Percentiles rank a stretch among this genome's conserved stretches.
phyloP scores from a whole-genome alignment of 2,329 filamentous ascomycete genomes.

The Coniochaeta prunicola region DNA sequence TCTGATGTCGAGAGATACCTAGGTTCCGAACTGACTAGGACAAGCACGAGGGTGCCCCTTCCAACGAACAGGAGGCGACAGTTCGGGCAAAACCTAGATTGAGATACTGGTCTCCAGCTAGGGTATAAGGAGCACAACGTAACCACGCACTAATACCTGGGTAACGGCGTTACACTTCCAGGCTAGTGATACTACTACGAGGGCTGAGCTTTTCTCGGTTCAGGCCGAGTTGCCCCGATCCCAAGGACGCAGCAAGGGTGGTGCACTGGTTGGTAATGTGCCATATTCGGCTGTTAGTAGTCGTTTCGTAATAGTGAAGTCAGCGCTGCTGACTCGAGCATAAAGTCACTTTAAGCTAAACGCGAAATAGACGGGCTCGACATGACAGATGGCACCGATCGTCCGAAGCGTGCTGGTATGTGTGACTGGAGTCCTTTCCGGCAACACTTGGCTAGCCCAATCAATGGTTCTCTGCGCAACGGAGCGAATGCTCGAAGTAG shows the following conservation, averaged over 20 bases:
- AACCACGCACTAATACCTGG: not conserved
- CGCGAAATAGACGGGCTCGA: too few species aligned
- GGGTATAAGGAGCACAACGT: not conserved
- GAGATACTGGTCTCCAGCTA: not conserved
- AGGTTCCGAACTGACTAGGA: not conserved
- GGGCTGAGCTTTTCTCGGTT: slow-evolving; percentile 13
- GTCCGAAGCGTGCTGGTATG: too few species aligned
- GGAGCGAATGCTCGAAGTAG: too few species aligned
- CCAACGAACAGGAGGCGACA: not conserved
- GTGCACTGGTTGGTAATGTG: not conserved
- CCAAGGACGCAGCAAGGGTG: not conserved
- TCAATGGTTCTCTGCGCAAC: too few species aligned
- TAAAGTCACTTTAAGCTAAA: too few species aligned
- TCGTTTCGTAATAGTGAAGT: not conserved
- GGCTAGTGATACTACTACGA: not conserved
- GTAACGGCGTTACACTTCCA: not conserved
- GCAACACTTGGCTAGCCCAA: too few species aligned
- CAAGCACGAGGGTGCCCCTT: not conserved
- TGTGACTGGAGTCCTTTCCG: too few species aligned
- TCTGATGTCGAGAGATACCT: too few species aligned
- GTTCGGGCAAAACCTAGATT: not conserved
- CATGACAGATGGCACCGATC: too few species aligned
- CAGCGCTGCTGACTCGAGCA: too few species aligned
- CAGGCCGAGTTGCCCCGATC: not conserved
- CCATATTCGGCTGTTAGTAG: not conserved